Conservation (phyloP, 2,329 filamentous ascomycete species). For the Zopfia rhizophila region DNA sequence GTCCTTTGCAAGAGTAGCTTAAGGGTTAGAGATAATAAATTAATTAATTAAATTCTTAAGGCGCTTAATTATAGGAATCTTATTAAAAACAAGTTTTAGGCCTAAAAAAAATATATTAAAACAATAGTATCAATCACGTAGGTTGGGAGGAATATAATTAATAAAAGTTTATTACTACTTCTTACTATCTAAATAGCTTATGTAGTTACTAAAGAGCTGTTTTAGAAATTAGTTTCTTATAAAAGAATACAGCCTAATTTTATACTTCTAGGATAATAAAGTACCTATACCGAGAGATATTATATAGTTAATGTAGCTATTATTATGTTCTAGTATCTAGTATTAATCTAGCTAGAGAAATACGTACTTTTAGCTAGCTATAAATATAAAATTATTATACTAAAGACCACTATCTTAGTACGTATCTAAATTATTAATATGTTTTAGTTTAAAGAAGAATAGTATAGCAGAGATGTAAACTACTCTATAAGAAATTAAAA, state of each 20-base stretch:
- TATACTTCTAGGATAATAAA: slow-evolving; percentile 8
- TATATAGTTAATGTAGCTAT: slow-evolving; percentile 28
- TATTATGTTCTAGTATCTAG: slow-evolving; percentile 10
- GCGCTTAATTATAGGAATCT: slow-evolving; percentile 23
- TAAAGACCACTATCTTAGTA: slow-evolving; percentile 41
- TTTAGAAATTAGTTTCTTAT: slow-evolving; percentile 30
- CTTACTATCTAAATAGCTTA: slow-evolving; percentile 33
- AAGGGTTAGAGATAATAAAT: slow-evolving; percentile 13
- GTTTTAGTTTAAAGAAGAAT: slow-evolving; percentile 38
- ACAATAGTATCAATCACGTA: slow-evolving; percentile 28
- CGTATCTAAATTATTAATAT: slow-evolving; percentile 31
- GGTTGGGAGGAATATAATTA: slow-evolving; percentile 19
- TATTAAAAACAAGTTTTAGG: slow-evolving; percentile 28
- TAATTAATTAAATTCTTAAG: slow-evolving; percentile 18
- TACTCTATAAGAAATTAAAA: slow-evolving; percentile 28
- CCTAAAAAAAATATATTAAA: slow-evolving; percentile 30
- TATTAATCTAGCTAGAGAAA: slow-evolving; percentile 34
- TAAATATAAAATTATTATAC: slow-evolving; percentile 38
- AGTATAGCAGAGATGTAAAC: slow-evolving; percentile 39
- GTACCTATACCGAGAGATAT: slow-evolving; percentile 40
- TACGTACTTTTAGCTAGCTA: slow-evolving; percentile 32
- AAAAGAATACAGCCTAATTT: slow-evolving; percentile 29
- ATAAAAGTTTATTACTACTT: slow-evolving; percentile 30
- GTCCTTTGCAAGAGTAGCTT: slow-evolving; percentile 14
- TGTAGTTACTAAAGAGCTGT: slow-evolving; percentile 29